Percentiles rank a stretch among this genome's conserved stretches.
Conservation (phyloP, 176 grass and related monocot genomes). For the Calamus simplicifolius region DNA sequence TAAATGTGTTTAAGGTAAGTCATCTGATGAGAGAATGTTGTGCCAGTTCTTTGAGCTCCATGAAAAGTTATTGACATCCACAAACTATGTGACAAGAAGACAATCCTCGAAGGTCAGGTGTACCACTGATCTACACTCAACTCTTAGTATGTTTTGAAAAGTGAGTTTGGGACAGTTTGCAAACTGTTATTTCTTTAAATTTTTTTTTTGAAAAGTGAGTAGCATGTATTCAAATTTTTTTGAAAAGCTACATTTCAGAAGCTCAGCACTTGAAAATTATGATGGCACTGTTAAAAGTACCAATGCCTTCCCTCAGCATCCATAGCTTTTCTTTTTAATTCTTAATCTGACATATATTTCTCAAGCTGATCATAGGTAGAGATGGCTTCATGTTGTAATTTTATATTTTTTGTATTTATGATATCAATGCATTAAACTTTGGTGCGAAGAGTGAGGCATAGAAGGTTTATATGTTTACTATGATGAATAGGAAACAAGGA, state of each 20-base stretch:
- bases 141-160: conserved; percentile 10
- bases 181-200: conserved; percentile 68
- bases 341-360: too few relatives aligned
- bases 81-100: conserved; percentile 94
- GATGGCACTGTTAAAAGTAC: conserved; percentile 83
- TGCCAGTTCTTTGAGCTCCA: conserved; percentile 95
- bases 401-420: not conserved
- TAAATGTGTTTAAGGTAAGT: not conserved
- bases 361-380: too few relatives aligned
- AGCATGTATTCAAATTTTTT: too few relatives aligned
- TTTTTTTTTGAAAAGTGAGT: conserved; percentile 90
- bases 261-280: conserved; percentile 66
- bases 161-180: not conserved
- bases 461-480: too few relatives aligned
- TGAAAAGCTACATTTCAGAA: conserved; percentile 89
- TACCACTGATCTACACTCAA: not conserved
- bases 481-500: too few relatives aligned
- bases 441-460: not conserved
- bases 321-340: too few relatives aligned
- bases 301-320: not conserved
- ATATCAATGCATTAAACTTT: not conserved
- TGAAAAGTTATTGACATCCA: conserved; percentile 64
- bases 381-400: too few relatives aligned
- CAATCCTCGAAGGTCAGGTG: conserved; percentile 85
- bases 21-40: conserved; percentile 9